Base-by-base conservation (phyloP, 805 yeast genomes). In the Cyberlindnera euphorbiiphila region DNA sequence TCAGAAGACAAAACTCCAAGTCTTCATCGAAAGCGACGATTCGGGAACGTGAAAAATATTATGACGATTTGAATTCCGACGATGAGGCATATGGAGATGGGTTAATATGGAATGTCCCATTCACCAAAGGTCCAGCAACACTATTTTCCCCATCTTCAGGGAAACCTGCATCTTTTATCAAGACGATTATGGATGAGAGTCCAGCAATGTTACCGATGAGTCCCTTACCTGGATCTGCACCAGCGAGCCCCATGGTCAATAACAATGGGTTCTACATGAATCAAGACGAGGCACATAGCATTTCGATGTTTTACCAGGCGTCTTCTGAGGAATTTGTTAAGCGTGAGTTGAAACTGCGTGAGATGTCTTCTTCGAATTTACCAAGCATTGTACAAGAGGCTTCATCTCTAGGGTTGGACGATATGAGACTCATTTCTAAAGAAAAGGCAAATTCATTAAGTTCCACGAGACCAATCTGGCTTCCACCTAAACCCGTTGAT, bases 401-500 rank as follows among this genome's bases (percentile, higher is more conserved):
- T 1, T 57, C 66, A 23, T 55, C 53, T 12, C 53, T 57, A 15
- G 71, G 71, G 4, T 54, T 80, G 43, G 88, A 81, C 37, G 86
- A 81, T 54, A 59, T 76, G 43, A 60, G 65, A 33, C 59, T 83
- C 24, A 71, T 82, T 2, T 80, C 87, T 1, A 40, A 43, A 35
- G 57, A 49, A 32, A 52, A 53, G 34, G 41, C 45, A 15, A 41
- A 51, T 5, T 47, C 64, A 29, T 48, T 69, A 12, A 61, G 80
- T 1, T 64, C 68, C 17, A 79, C 88, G 2, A 62, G 91, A 43
- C 89, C 85, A 9, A 61, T 71, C 3, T 76, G 79, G 69, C 60
- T 83, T 29, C 91, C 93, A 1, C 86, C 88, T 29, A 83, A 82
- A 54, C 59, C 73, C 16, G 47, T 58, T 4, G 57, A 59, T 12